Conservation (phyloP, 305 asterid species). For the Petunia hybrid region DNA sequence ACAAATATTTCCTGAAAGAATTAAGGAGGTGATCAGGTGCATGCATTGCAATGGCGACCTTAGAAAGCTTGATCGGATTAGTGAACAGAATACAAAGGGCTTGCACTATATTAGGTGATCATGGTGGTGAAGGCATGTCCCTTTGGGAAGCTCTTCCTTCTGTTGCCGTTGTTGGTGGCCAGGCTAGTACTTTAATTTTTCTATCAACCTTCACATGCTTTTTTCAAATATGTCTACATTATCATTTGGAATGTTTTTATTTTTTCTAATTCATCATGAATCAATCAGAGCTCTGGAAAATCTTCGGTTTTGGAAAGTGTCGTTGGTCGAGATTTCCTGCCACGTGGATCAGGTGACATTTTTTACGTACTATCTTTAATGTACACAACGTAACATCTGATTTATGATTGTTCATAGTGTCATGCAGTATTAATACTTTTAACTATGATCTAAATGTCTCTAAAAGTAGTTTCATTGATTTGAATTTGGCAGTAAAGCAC, state of each 20-base stretch:
- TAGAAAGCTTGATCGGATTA: constrained; percentile 95
- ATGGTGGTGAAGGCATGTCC: constrained; percentile 97
- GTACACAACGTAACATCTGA: background rate
- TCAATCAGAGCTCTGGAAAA: constrained; percentile 89
- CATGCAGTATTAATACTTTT: background rate
- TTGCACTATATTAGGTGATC: constrained; percentile 96
- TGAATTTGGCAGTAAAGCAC: background rate
- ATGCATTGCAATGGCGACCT: constrained; percentile 67
- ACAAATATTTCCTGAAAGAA: background rate
- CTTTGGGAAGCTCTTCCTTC: constrained; percentile 99
- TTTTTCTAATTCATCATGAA: background rate
- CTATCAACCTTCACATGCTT: background rate
- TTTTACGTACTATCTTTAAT: background rate
- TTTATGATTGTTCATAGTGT: background rate
- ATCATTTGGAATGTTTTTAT: background rate
- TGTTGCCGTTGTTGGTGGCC: constrained; percentile 99
- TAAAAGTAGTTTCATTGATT: background rate
- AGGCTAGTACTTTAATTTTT: constrained; percentile 50
- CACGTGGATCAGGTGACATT: constrained; percentile 94
- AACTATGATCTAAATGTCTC: background rate
- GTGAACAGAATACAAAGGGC: constrained; percentile 92
- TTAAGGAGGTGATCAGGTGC: no score
- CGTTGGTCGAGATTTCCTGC: constrained; percentile 96
- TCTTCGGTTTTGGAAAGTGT: constrained; percentile 98
- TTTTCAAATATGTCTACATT: background rate